Base-by-base conservation (phyloP, 2,329 filamentous ascomycete genomes). In the Fusarium citri region DNA sequence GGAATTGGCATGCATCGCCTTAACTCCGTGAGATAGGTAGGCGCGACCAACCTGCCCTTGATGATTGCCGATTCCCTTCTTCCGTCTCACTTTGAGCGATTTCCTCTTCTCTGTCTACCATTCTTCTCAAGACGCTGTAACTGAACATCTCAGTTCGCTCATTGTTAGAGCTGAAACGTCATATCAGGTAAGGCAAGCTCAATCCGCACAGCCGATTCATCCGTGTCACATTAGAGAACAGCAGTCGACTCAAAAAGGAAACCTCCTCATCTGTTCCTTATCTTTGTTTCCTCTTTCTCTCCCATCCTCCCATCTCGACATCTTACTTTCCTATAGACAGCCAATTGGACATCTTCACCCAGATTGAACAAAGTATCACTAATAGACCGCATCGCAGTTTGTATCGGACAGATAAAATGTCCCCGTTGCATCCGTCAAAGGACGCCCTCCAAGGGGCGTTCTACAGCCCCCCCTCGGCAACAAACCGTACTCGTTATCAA, bases 401-500 rank as follows among this genome's bases (percentile, higher is more conserved):
- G 45, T 34, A 25, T 50, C 30, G 16, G 40, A 63, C 46, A 51
- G 45, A 30, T 26, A 55, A 30, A 54, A 76, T 76, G 74, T 72
- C 65, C 23, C 66, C 66, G 15, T 53, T 74, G 12, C 62, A 74
- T 46, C 74, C 73, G 6, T 57, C 71, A 37, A 66, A 30, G 14
- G 69, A 72, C 23, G 51, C 51, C 48, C 47, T 74, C 25, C 59
- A 69, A 11, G 66, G 59, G 23, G 55, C 47, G 10, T 20, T 93
- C 74, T 84, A 84, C 69, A 80, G 82, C 55, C 80, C 80, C 48
- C 75, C 77, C 51, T 74, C 62, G 11, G 16, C 47, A 34, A 58
- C 50, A 55, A 49, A 64, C 23, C 70, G 58, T 31, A 86, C 85
- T n/a, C 83, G 84, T 30, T 84, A 83, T 55, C 84, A 88, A 74